Percentiles rank a stretch among this genome's conserved stretches.
Conservation (phyloP, 768 basidiomycete species). For the Mycena vulgaris region DNA sequence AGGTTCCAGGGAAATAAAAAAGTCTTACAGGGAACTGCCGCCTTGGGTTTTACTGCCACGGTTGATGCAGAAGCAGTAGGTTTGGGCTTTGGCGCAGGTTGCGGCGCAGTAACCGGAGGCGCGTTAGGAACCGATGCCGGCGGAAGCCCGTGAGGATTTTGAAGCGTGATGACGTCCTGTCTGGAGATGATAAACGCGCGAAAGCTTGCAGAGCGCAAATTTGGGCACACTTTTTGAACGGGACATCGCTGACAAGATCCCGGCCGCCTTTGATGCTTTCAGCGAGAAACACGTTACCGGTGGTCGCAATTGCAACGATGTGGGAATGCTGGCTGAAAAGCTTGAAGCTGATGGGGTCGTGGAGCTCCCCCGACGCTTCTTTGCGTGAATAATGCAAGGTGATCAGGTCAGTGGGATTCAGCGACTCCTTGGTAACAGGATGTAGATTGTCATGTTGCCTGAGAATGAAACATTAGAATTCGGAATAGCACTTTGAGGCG, state of each 20-base stretch:
- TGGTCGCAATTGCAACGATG: constrained; percentile 90
- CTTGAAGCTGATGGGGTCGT: constrained; percentile 99
- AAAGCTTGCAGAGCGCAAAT: not conserved
- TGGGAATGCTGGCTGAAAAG: constrained; percentile 97
- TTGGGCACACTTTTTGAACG: constrained; percentile 82
- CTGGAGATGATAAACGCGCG: constrained; percentile 53
- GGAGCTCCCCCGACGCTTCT: constrained; percentile 84
- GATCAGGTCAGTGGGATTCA: constrained; percentile 82
- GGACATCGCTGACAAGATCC: constrained; percentile 89
- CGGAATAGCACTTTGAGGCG: not conserved
- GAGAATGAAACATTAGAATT: constrained; percentile 18
- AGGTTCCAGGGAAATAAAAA: not conserved
- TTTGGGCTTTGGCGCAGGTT: constrained; percentile 52
- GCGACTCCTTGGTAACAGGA: constrained; percentile 81
- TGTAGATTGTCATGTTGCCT: constrained; percentile 89
- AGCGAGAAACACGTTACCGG: constrained; percentile 93
- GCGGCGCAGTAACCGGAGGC: constrained; percentile 49
- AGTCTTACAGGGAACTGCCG: constrained; percentile 75
- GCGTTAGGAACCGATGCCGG: constrained; percentile 61
- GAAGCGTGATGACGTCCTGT: constrained; percentile 93
- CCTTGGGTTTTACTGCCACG: constrained; percentile 64
- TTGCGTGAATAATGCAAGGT: constrained; percentile 89
- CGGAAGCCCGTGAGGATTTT: constrained; percentile 90
- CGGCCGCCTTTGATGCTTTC: constrained; percentile 90
- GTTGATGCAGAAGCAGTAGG: constrained; percentile 50